These are phyloP conservation scores for Camillea tinctor DNA, from an alignment of 2,329 filamentous ascomycete species.

Conservation along the genomic window DNA sequence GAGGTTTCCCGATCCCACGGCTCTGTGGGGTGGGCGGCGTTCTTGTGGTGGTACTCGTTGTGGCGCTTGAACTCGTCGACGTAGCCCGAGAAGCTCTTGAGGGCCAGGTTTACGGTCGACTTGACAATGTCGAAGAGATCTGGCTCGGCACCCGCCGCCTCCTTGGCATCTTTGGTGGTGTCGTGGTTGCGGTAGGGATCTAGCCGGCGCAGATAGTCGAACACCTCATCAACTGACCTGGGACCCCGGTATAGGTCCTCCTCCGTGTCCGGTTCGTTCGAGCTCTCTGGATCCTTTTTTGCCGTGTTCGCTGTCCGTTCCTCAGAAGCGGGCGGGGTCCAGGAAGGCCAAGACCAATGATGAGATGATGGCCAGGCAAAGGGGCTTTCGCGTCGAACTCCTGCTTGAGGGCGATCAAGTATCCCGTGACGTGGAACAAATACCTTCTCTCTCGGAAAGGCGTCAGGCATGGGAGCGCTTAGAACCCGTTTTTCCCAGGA, in stretches of 20 bases:
- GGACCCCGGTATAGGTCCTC: conserved; percentile 16
- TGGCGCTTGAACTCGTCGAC: neutral
- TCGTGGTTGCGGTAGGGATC: neutral
- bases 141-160: neutral
- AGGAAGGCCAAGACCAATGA: neutral
- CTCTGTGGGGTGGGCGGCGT: neutral
- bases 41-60: neutral
- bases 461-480: neutral
- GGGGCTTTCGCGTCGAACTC: neutral
- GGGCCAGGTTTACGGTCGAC: neutral
- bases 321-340: neutral
- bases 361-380: neutral
- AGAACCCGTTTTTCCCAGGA: neutral
- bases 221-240: neutral
- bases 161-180: neutral
- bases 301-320: neutral
- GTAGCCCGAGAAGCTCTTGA: neutral
- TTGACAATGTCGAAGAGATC: neutral
- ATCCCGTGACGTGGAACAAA: neutral
- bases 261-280: conserved; percentile 11
- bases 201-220: neutral
- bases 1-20: too few relatives aligned
- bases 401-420: neutral
- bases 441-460: neutral
- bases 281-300: conserved; percentile 1